phyloP scores from a whole-genome alignment of 441 rosid genomes.

The Aleurites moluccanus region DNA sequence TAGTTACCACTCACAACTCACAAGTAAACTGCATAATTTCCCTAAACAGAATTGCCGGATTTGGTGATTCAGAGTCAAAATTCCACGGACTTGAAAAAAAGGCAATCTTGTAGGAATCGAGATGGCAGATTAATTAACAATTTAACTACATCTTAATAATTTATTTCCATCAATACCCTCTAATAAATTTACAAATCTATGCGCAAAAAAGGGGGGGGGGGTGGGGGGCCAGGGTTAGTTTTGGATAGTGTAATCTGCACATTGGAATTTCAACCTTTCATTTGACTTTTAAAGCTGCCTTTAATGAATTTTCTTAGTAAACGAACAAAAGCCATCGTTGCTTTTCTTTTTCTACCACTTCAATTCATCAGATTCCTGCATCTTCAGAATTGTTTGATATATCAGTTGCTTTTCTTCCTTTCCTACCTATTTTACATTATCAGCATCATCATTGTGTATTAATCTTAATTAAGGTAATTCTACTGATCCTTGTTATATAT shows the following conservation, averaged over 20 bases:
- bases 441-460: not conserved
- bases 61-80: not conserved
- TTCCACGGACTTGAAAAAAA: not conserved
- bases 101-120: not conserved
- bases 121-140: not conserved
- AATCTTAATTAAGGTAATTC: constrained; percentile 1
- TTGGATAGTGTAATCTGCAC: not conserved
- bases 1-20: too few relatives aligned
- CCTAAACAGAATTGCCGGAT: not conserved
- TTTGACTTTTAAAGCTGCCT: not conserved
- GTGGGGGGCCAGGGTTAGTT: not conserved
- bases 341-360: not conserved
- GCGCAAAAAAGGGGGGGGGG: not conserved
- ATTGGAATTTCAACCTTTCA: not conserved
- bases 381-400: not conserved
- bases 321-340: not conserved
- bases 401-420: not conserved
- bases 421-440: not conserved
- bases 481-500: not conserved
- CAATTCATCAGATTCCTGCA: not conserved
- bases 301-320: not conserved
- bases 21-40: too few relatives aligned
- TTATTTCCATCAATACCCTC: not conserved
- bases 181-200: not conserved
- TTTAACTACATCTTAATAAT: too few relatives aligned